Percentiles rank a stretch among this genome's conserved stretches.
Conservation (phyloP, 2,329 filamentous ascomycete genomes). For the Metarhizium album region DNA sequence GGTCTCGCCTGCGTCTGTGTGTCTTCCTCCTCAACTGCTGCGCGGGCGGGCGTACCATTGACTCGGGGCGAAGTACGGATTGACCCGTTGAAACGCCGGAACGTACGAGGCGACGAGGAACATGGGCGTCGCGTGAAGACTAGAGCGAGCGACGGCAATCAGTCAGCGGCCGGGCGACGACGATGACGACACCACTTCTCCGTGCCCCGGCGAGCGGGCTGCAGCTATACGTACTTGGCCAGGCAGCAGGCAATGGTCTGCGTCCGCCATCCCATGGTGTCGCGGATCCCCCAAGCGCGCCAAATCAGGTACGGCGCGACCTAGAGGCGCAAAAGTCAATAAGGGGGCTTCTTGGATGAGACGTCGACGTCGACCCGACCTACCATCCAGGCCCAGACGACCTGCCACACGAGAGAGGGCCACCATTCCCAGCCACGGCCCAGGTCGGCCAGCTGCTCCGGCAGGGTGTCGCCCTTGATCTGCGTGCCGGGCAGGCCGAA, state of each 20-base stretch:
- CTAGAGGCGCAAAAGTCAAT: background rate
- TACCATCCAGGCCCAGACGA: conserved; percentile 48
- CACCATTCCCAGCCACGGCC: conserved; percentile 48
- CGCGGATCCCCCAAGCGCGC: conserved; percentile 48
- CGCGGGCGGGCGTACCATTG: conserved; percentile 39
- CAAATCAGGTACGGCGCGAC: conserved; percentile 28
- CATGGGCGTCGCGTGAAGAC: conserved; percentile 52
- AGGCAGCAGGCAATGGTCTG: conserved; percentile 45
- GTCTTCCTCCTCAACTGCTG: too few relatives aligned
- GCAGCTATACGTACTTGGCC: conserved; percentile 23
- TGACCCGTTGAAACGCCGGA: conserved; percentile 36
- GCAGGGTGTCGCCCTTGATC: conserved; percentile 19
- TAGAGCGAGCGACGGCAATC: conserved; percentile 13
- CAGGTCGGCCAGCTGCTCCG: conserved; percentile 31
- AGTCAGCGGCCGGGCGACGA: too few relatives aligned
- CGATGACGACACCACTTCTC: too few relatives aligned
- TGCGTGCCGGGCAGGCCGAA: conserved; percentile 33
- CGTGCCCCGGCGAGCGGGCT: background rate
- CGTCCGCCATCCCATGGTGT: conserved; percentile 53
- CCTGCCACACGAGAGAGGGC: conserved; percentile 43
- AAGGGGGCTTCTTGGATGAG: background rate
- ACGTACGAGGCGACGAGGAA: conserved; percentile 48
- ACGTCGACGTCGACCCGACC: conserved; percentile 39
- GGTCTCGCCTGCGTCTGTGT: too few relatives aligned
- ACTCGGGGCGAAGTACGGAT: conserved; percentile 42